Evolutionary conservation across 257 asterid species (phyloP).

Genomic region (Solanum dulcamara): DNA sequence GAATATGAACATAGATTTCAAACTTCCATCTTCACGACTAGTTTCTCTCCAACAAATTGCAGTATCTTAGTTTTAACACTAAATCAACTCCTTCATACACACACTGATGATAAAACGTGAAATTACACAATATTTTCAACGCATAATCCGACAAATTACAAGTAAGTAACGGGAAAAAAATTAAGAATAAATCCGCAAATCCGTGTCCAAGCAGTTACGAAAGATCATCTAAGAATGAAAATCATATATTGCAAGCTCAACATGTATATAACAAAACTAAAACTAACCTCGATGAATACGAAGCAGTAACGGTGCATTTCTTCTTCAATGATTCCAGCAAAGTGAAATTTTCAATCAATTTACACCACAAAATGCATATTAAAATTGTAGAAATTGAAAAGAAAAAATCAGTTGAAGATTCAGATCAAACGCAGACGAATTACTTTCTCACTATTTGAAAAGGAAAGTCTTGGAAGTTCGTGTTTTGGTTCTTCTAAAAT

Average conservation of each 20-base stretch:
- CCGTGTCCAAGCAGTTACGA: not conserved
- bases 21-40: not conserved
- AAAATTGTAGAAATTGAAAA: not conserved
- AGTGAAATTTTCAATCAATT: not conserved
- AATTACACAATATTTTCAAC: not conserved
- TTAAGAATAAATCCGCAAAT: not conserved
- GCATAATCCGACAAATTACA: not conserved
- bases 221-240: not conserved
- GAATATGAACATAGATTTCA: not conserved
- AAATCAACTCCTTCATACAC: not conserved
- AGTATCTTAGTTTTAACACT: not conserved
- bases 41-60: not conserved
- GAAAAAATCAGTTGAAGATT: not conserved
- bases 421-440: not conserved
- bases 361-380: not conserved
- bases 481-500: not conserved
- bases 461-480: too few species aligned
- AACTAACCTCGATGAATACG: not conserved
- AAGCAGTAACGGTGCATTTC: not conserved
- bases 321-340: not conserved
- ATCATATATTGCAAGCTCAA: not conserved
- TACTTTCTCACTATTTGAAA: not conserved
- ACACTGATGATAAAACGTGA: not conserved
- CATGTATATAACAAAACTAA: not conserved
- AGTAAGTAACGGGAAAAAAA: not conserved